Conservation (phyloP, 192 early-diverging fungal species). For the Haplosporangium gracile region DNA sequence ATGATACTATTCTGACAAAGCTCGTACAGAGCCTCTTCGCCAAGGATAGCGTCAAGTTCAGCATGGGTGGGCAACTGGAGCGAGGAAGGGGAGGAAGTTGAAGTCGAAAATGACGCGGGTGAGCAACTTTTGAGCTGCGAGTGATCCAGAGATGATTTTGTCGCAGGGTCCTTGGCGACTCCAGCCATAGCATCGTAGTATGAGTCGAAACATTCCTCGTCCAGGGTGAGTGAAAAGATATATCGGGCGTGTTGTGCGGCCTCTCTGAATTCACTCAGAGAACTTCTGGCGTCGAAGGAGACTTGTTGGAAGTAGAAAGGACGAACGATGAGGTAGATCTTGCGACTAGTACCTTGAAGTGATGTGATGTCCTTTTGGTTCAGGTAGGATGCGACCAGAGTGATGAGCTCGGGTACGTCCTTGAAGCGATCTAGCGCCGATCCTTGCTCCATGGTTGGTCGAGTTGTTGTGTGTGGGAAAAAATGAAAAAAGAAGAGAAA, state of each 20-base stretch:
- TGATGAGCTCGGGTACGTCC: background rate
- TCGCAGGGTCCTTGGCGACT: background rate
- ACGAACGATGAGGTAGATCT: background rate
- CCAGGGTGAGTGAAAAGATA: background rate
- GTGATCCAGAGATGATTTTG: background rate
- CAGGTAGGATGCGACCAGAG: background rate
- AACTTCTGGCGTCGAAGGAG: background rate
- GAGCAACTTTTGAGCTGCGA: background rate
- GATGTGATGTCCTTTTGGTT: background rate
- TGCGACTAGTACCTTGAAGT: background rate
- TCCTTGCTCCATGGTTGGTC: background rate
- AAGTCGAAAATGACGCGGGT: background rate
- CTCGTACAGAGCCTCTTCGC: background rate
- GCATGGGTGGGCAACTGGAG: too few species aligned
- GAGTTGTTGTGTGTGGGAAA: background rate
- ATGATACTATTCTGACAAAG: background rate
- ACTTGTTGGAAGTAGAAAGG: background rate
- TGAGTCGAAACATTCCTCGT: background rate
- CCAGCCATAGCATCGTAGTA: background rate
- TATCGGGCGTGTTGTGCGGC: background rate
- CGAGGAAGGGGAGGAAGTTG: background rate
- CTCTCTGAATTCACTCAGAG: background rate
- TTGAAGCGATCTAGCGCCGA: background rate
- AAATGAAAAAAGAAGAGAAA: background rate
- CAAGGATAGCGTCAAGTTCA: too few species aligned